phyloP scores from a whole-genome alignment of 2,329 filamentous ascomycete species.

The Stemphylium vesicarium region DNA sequence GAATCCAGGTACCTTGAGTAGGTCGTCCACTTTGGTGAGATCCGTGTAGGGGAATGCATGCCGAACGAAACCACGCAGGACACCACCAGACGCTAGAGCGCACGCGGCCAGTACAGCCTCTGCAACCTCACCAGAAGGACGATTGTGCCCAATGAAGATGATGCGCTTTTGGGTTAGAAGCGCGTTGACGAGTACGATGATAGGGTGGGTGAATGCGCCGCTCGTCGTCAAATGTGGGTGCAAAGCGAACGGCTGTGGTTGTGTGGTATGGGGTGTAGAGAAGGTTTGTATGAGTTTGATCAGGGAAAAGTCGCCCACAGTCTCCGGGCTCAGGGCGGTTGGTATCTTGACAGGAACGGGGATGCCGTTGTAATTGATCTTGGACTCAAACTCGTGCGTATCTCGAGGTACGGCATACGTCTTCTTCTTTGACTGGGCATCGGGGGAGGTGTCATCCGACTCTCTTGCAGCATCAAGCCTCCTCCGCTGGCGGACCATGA shows the following conservation, averaged over 20 bases:
- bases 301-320: slow-evolving; percentile 94
- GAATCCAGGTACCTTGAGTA: slow-evolving; percentile 94
- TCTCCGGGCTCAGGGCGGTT: slow-evolving; percentile 90
- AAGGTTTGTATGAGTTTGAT: slow-evolving; percentile 98
- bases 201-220: slow-evolving; percentile 86
- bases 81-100: slow-evolving; percentile 86
- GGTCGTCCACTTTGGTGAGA: slow-evolving; percentile 94
- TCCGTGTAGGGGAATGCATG: slow-evolving; percentile 99
- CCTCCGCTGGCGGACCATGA: slow-evolving; percentile 85
- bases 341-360: slow-evolving; percentile 97
- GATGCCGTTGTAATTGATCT: slow-evolving; percentile 93
- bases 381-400: slow-evolving; percentile 97
- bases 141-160: slow-evolving; percentile 93
- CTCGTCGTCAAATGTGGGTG: slow-evolving; percentile 95
- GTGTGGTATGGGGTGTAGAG: slow-evolving; percentile 78
- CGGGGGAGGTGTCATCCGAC: slow-evolving; percentile 42
- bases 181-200: slow-evolving; percentile 93
- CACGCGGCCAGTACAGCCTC: slow-evolving; percentile 98
- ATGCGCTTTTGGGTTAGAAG: slow-evolving; percentile 95
- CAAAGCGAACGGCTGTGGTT: slow-evolving; percentile 81
- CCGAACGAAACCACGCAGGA: slow-evolving; percentile 91
- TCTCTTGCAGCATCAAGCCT: slow-evolving; percentile 62
- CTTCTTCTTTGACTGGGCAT: slow-evolving; percentile 57
- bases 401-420: slow-evolving; percentile 83
- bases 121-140: slow-evolving; percentile 93